Conservation (phyloP, 495 filamentous ascomycete species). For the Sporormia fimetaria region DNA sequence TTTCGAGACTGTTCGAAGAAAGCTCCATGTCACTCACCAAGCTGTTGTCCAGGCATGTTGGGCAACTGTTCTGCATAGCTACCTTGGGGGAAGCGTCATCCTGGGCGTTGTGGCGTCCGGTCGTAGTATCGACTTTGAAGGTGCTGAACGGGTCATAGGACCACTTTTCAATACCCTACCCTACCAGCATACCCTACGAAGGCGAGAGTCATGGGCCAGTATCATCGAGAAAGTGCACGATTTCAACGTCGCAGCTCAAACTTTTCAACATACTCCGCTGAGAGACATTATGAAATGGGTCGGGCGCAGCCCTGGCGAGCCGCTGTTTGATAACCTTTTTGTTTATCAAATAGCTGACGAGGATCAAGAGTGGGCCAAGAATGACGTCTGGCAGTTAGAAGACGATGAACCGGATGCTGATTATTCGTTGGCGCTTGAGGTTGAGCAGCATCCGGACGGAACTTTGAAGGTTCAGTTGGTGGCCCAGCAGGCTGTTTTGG, state of each 20-base stretch:
- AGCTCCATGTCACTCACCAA: conserved; percentile 61
- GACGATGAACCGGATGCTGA: conserved; percentile 43
- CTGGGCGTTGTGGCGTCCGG: conserved; percentile 64
- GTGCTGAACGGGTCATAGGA: conserved; percentile 59
- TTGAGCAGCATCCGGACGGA: conserved; percentile 39
- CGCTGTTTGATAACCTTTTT: conserved; percentile 75
- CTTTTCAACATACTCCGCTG: conserved; percentile 61
- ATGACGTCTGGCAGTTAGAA: conserved; percentile 44
- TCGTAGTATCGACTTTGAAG: conserved; percentile 51
- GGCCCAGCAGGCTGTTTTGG: conserved; percentile 36
- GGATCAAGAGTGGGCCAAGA: conserved; percentile 14
- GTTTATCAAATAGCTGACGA: conserved; percentile 55
- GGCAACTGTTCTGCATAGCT: conserved; percentile 43
- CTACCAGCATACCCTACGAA: conserved; percentile 41
- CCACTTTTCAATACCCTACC: conserved; percentile 89
- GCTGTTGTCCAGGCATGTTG: conserved; percentile 61
- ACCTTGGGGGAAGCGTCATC: conserved; percentile 34
- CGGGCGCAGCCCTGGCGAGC: conserved; percentile 39
- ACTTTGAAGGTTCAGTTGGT: conserved; percentile 44
- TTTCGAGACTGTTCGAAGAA: conserved; percentile 37
- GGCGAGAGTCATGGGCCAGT: conserved; percentile 40
- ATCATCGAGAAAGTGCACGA: conserved; percentile 47
- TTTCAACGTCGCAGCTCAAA: conserved; percentile 47
- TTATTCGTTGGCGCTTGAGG: conserved; percentile 68
- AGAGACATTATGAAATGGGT: conserved; percentile 63